Conservation (phyloP, 306 rosid species). For the Potentilla sterilis region DNA sequence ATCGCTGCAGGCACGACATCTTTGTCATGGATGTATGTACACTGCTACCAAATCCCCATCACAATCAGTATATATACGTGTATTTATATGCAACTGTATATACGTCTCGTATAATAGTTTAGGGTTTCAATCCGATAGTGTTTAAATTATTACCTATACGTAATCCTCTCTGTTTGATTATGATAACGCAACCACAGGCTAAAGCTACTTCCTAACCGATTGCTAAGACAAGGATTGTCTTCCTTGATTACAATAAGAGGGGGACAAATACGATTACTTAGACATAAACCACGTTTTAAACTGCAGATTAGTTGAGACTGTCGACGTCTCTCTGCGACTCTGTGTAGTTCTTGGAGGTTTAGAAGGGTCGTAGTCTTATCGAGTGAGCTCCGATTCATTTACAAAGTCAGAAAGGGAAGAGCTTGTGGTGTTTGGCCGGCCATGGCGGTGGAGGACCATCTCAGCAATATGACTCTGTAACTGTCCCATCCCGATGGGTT, state of each 20-base stretch:
- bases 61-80: no score
- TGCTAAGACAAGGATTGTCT: neutral
- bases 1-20: conserved; percentile 11
- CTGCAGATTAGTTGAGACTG: neutral
- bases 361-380: neutral
- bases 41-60: neutral
- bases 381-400: neutral
- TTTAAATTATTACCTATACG: neutral
- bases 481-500: neutral
- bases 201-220: conserved; percentile 13
- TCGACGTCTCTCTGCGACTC: neutral
- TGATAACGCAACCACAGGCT: conserved; percentile 19
- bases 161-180: neutral
- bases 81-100: neutral
- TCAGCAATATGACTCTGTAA: neutral
- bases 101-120: neutral
- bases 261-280: neutral
- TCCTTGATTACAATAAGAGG: neutral
- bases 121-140: neutral
- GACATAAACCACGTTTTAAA: neutral
- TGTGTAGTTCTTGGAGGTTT: neutral
- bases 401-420: neutral
- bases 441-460: neutral
- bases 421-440: neutral
- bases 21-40: neutral